These are phyloP conservation scores for Ustulina deusta DNA, from an alignment of 2,329 filamentous ascomycete species.

Conservation along the genomic window DNA sequence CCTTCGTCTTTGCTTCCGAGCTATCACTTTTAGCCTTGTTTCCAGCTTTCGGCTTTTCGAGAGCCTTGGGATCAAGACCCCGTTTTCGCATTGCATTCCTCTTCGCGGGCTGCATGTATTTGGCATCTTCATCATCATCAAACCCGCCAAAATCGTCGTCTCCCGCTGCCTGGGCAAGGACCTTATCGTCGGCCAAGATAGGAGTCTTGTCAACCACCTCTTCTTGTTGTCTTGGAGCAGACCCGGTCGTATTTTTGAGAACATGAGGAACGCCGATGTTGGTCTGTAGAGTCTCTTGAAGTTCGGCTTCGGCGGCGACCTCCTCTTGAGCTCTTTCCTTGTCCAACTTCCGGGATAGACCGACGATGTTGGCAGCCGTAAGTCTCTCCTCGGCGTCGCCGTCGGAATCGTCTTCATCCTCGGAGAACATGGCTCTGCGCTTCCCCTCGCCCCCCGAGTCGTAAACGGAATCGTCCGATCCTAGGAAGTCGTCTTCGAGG, in stretches of 20 bases:
- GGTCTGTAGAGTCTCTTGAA: slow-evolving; percentile 89
- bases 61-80: slow-evolving; percentile 77
- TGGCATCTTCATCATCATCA: slow-evolving; percentile 77
- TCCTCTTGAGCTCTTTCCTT: slow-evolving; percentile 80
- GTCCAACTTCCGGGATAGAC: slow-evolving; percentile 87
- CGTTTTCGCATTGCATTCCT: slow-evolving; percentile 79
- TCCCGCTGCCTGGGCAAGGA: slow-evolving; percentile 54
- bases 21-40: slow-evolving; percentile 27
- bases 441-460: slow-evolving; percentile 76
- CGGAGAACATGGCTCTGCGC: slow-evolving; percentile 84
- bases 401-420: slow-evolving; percentile 80
- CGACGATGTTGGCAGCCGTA: slow-evolving; percentile 95
- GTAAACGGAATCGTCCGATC: slow-evolving; percentile 71
- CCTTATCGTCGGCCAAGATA: slow-evolving; percentile 62
- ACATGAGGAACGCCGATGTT: slow-evolving; percentile 86
- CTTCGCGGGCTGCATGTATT: slow-evolving; percentile 79
- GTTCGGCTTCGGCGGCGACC: slow-evolving; percentile 84
- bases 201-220: slow-evolving; percentile 76
- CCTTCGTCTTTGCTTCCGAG: slow-evolving; percentile 35
- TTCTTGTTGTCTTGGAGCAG: slow-evolving; percentile 51
- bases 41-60: slow-evolving; percentile 53
- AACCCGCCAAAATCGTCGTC: slow-evolving; percentile 77
- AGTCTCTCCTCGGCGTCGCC: slow-evolving; percentile 90
- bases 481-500: slow-evolving; percentile 69
- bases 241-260: slow-evolving; percentile 55